Conservation (phyloP, 2,329 filamentous ascomycete genomes). For the Hortaea werneckii region DNA sequence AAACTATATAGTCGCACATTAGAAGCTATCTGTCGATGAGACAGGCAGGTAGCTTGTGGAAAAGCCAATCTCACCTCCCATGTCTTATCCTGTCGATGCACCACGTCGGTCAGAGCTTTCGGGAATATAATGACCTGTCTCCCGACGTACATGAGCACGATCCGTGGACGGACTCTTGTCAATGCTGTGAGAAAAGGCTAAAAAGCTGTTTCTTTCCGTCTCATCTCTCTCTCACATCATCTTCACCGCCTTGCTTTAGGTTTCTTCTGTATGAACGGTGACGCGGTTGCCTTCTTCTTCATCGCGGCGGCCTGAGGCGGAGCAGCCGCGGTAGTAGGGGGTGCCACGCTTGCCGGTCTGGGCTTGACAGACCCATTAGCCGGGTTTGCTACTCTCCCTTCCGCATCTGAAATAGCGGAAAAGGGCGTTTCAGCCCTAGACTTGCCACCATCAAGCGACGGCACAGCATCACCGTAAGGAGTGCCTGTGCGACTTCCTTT, state of each 20-base stretch:
- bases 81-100: no score
- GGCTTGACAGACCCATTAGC: slow-evolving; percentile 5
- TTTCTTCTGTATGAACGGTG: slow-evolving; percentile 19
- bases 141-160: background rate
- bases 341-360: slow-evolving; percentile 5
- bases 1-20: no score
- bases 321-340: slow-evolving; percentile 5
- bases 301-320: slow-evolving; percentile 5
- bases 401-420: slow-evolving; percentile 3
- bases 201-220: no score
- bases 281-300: slow-evolving; percentile 17
- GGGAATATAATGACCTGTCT: no score
- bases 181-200: background rate
- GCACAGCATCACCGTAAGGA: background rate
- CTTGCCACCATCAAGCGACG: slow-evolving; percentile 8
- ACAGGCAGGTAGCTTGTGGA: no score
- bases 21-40: no score
- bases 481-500: slow-evolving; percentile 1
- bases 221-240: no score
- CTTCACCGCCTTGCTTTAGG: slow-evolving; percentile 7
- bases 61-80: no score
- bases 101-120: no score
- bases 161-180: no score
- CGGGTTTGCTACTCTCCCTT: slow-evolving; percentile 6
- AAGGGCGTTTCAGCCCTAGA: slow-evolving; percentile 16